Conservation (phyloP, 208 protist genomes). For the Herpetomonas tarakana region DNA sequence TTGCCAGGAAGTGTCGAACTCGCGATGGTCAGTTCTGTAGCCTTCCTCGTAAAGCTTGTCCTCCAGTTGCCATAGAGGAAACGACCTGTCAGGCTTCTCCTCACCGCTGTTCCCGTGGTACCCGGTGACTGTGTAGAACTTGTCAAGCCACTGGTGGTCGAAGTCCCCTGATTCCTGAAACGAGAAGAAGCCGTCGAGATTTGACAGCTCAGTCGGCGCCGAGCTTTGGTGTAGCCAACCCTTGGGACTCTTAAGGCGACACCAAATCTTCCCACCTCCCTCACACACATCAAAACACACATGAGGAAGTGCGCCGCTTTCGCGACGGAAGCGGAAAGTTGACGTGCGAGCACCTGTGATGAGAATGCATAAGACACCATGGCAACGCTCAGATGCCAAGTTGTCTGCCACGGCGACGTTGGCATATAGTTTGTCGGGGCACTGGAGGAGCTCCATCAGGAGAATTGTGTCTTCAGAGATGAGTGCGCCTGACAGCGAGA, state of each 20-base stretch:
- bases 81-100: not conserved
- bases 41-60: slow-evolving; percentile 19
- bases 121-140: slow-evolving; percentile 19
- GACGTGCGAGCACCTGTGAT: slow-evolving; percentile 36
- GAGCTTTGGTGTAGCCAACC: not conserved
- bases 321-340: slow-evolving; percentile 16
- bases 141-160: slow-evolving; percentile 12
- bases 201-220: not conserved
- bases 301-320: slow-evolving; percentile 18
- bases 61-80: slow-evolving; percentile 18
- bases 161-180: slow-evolving; percentile 5
- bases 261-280: slow-evolving; percentile 32
- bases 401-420: too few relatives aligned
- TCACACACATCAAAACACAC: slow-evolving; percentile 23
- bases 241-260: slow-evolving; percentile 15
- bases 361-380: slow-evolving; percentile 17
- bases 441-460: slow-evolving; percentile 28
- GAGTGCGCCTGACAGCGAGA: slow-evolving; percentile 13
- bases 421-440: slow-evolving; percentile 2
- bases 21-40: slow-evolving; percentile 15
- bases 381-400: too few relatives aligned
- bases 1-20: slow-evolving; percentile 33
- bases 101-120: slow-evolving; percentile 1
- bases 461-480: slow-evolving; percentile 30
- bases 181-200: slow-evolving; percentile 5